These are phyloP conservation scores for Carex littledalei DNA, from an alignment of 176 grass and related monocot genomes.

Conservation along the genomic window DNA sequence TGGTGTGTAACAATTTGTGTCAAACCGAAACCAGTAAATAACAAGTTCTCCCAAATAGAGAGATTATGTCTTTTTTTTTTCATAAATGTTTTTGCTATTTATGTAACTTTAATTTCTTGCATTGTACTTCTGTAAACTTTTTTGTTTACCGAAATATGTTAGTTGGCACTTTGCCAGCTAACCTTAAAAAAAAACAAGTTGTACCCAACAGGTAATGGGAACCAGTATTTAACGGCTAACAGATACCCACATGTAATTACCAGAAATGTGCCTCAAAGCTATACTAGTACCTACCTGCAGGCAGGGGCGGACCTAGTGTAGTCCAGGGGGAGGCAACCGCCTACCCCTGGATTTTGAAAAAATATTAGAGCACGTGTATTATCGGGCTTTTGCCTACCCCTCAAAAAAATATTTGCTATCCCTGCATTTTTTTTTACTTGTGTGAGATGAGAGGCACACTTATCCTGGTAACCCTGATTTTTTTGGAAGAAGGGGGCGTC, in stretches of 20 bases:
- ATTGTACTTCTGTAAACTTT: not conserved
- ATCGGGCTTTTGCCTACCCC: too few relatives aligned
- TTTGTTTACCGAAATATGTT: not conserved
- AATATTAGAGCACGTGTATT: too few relatives aligned
- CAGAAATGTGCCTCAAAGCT: not conserved
- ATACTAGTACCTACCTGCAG: not conserved
- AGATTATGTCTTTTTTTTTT: not conserved
- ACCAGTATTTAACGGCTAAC: not conserved
- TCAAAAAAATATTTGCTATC: too few relatives aligned
- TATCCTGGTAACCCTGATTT: too few relatives aligned
- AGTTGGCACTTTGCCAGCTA: not conserved
- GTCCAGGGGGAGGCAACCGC: too few relatives aligned
- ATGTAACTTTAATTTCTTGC: not conserved
- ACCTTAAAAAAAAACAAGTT: not conserved
- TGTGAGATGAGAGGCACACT: too few relatives aligned
- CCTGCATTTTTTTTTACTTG: too few relatives aligned
- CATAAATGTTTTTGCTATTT: not conserved
- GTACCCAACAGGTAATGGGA: not conserved
- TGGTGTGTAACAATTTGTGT: not conserved
- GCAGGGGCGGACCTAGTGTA: too few relatives aligned
- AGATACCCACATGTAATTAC: not conserved
- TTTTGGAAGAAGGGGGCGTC: too few relatives aligned
- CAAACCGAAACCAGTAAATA: not conserved
- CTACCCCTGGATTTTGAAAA: too few relatives aligned
- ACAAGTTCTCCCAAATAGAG: not conserved